Evolutionary conservation across 768 basidiomycete species (phyloP), one percentile per base, ranked within the genome.

Genomic region (Leucocoprinus leucothites): DNA sequence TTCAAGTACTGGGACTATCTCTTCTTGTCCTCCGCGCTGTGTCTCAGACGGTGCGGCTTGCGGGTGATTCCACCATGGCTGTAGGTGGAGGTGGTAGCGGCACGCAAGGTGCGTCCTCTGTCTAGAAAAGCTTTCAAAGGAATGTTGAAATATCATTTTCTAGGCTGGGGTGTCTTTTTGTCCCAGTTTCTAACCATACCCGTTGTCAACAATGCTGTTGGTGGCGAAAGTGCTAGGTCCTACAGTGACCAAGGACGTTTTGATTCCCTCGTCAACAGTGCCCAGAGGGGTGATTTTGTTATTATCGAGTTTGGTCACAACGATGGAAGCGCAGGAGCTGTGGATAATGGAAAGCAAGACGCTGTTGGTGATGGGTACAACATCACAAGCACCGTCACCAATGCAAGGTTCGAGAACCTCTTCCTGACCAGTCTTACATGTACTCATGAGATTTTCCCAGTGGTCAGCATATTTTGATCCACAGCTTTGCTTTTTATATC

Each of bases 241-340:
- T 81, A 70, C 57, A 76, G 74, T 11, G 75, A 77, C 24, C 74
- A 78, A 59, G 78, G 78, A 28, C 67, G 72, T 9, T 80, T 80
- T 62, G 69, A 69, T 9, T 68, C 68, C 11, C 61, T 78, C 31
- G 69, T 73, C 57, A 71, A 74, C 61, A 69, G 66, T 2, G 71
- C 65, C 7, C 69, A 72, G 54, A 54, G 61, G 28, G 74, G 74
- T n/a, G 75, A 76, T 57, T 76, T 71, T 62, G 76, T 74, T 24
- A 63, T 79, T 51, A 74, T 78, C 42, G 72, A 74, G 58, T 78
- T 81, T 48, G 79, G 78, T 3, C 79, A 80, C 58, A 81, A 80
- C 59, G 78, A 79, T 59, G 73, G 71, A 3, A 61, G 65, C 16
- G 65, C 71, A 26, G 65, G 67, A 4, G 64, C 69, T 6, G 64